These are phyloP conservation scores for Boletus speciosus DNA, from an alignment of 768 basidiomycete genomes.

Conservation along the genomic window DNA sequence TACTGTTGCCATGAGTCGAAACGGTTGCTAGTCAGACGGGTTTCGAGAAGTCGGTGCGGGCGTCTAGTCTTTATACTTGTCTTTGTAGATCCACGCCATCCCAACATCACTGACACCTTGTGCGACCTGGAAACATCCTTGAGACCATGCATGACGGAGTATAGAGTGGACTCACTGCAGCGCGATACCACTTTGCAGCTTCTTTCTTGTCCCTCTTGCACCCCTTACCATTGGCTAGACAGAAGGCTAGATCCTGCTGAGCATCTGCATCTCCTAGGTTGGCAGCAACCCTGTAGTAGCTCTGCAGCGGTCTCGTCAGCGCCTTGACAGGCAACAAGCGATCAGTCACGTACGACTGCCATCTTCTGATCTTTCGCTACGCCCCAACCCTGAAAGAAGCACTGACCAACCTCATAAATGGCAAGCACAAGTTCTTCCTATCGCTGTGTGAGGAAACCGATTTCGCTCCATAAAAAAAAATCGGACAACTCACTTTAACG, in stretches of 20 bases:
- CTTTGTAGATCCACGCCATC: slow-evolving; percentile 89
- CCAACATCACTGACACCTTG: slow-evolving; percentile 83
- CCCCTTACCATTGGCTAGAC: slow-evolving; percentile 81
- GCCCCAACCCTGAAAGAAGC: slow-evolving; percentile 93
- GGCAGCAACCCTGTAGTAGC: slow-evolving; percentile 82
- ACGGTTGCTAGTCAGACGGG: neutral
- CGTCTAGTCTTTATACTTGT: slow-evolving; percentile 51
- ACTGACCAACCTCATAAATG: slow-evolving; percentile 89
- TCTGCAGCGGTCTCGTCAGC: slow-evolving; percentile 38
- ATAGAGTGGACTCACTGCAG: slow-evolving; percentile 52
- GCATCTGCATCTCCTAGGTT: slow-evolving; percentile 84
- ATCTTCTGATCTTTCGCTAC: slow-evolving; percentile 84
- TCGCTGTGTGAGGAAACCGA: neutral
- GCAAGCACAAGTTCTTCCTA: slow-evolving; percentile 82
- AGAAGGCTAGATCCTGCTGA: slow-evolving; percentile 82
- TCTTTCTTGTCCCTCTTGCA: slow-evolving; percentile 86
- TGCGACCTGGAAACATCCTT: slow-evolving; percentile 37
- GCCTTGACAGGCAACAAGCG: neutral
- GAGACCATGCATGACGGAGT: neutral
- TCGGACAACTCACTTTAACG: slow-evolving; percentile 43
- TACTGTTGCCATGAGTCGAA: neutral
- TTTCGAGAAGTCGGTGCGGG: neutral
- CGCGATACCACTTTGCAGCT: slow-evolving; percentile 87
- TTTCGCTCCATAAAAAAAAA: neutral
- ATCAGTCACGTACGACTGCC: slow-evolving; percentile 60